Percentiles rank a stretch among this genome's conserved stretches.
Conservation (phyloP, 163 green algal genomes). For the Scenedesmus sp. region DNA sequence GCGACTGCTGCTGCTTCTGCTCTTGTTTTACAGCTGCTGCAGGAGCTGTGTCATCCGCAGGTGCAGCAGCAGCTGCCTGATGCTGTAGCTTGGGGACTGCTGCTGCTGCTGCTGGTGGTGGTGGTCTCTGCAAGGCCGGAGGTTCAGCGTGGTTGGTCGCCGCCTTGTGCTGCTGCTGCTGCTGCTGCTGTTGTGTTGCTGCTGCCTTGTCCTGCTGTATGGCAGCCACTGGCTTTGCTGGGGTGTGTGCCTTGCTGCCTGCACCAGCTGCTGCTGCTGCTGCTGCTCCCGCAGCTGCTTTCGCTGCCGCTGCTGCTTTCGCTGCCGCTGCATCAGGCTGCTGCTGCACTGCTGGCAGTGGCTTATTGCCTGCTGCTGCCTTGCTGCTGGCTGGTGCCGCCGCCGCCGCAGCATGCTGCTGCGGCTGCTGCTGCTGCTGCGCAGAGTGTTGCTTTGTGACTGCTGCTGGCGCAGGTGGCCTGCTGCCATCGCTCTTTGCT, state of each 20-base stretch:
- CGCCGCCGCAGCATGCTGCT: neutral
- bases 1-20: too few relatives aligned
- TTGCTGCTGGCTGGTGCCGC: neutral
- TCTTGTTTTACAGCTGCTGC: neutral
- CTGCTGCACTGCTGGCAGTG: neutral
- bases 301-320: neutral
- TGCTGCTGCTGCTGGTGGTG: neutral
- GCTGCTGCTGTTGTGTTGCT: neutral
- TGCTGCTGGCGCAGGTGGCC: neutral
- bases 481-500: neutral
- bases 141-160: neutral
- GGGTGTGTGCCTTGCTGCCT: neutral
- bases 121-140: neutral
- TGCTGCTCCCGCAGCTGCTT: neutral
- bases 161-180: neutral
- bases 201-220: neutral
- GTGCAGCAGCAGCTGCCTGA: neutral
- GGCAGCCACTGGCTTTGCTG: neutral
- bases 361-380: neutral
- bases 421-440: conserved; percentile 7
- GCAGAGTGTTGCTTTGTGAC: neutral
- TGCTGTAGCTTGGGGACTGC: neutral
- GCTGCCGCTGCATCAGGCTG: neutral
- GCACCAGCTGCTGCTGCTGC: neutral
- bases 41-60: neutral